A percentile compares a stretch with the other conserved stretches of the same genome.
Evolutionary conservation across 2,329 filamentous ascomycete genomes (phyloP).

Genomic region (Paecilomyces formosus): DNA sequence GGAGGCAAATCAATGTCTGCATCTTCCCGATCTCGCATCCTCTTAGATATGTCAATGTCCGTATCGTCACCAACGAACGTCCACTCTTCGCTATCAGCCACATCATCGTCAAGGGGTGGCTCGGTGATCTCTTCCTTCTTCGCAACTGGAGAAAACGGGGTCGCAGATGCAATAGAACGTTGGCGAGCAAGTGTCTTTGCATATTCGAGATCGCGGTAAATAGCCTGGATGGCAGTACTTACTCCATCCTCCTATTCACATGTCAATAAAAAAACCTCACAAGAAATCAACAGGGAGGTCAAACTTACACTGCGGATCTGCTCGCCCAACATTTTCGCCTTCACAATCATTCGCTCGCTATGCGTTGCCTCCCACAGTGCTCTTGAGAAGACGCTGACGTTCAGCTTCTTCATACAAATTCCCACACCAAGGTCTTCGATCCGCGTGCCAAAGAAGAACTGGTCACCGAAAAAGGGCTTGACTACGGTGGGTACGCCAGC

Average conservation of each 20-base stretch:
- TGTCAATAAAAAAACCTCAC: conserved; percentile 17
- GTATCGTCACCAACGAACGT: conserved; percentile 69
- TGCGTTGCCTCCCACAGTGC: conserved; percentile 89
- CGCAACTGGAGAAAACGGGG: conserved; percentile 25
- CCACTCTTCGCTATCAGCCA: conserved; percentile 75
- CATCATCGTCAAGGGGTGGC: conserved; percentile 39
- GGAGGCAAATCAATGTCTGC: neutral
- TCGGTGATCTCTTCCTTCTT: conserved; percentile 29
- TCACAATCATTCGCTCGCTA: conserved; percentile 82
- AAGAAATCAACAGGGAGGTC: neutral
- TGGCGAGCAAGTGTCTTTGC: conserved; percentile 75
- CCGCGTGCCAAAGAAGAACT: conserved; percentile 87
- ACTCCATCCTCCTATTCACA: conserved; percentile 71
- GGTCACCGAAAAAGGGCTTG: conserved; percentile 94
- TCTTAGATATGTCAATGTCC: conserved; percentile 36
- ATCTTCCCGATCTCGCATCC: conserved; percentile 19
- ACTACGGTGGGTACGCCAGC: conserved; percentile 91
- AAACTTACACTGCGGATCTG: conserved; percentile 71
- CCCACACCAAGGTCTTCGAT: conserved; percentile 93
- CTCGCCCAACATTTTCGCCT: conserved; percentile 73
- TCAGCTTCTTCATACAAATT: conserved; percentile 80
- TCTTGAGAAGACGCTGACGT: conserved; percentile 73
- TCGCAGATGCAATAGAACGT: conserved; percentile 29
- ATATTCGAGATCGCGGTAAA: conserved; percentile 93
- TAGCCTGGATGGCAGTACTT: conserved; percentile 78